These are phyloP conservation scores for Crotalaria pallida DNA, from an alignment of 306 rosid genomes.

Conservation along the genomic window DNA sequence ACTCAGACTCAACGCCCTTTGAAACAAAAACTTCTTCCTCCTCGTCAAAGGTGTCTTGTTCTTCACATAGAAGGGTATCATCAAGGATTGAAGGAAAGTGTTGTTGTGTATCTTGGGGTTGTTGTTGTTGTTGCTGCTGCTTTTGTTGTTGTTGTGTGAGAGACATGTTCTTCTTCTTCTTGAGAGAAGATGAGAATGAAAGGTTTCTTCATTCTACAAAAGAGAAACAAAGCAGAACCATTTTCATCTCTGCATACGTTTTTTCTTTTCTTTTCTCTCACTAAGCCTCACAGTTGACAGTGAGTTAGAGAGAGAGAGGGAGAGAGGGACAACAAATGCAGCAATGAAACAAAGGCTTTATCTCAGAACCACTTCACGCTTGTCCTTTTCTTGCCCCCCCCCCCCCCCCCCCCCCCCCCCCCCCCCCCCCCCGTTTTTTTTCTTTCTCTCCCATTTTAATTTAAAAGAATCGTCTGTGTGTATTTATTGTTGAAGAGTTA, in stretches of 20 bases:
- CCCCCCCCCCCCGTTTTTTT: too few relatives aligned
- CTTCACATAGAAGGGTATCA: constrained; percentile 68
- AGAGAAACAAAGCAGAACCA: constrained; percentile 27
- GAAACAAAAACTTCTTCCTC: constrained; percentile 32
- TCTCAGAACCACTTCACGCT: constrained; percentile 59
- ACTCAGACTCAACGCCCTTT: constrained; percentile 26
- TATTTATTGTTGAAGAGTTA: too few relatives aligned
- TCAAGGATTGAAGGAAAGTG: constrained; percentile 46
- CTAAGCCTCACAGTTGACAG: constrained; percentile 1
- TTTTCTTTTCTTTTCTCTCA: constrained; percentile 32
- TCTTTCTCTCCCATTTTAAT: too few relatives aligned
- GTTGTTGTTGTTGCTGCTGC: not conserved
- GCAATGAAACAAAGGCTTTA: constrained; percentile 43
- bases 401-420: too few relatives aligned
- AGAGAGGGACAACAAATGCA: constrained; percentile 32
- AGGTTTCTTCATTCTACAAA: constrained; percentile 27
- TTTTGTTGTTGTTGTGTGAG: constrained; percentile 34
- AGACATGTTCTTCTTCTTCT: constrained; percentile 52
- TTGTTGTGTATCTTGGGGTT: constrained; percentile 20
- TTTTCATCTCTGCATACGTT: constrained; percentile 28
- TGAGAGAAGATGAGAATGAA: constrained; percentile 39
- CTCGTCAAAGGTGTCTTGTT: constrained; percentile 43
- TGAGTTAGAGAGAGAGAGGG: not conserved
- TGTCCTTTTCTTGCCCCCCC: constrained; percentile 31
- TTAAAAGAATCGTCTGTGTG: too few relatives aligned